These are phyloP conservation scores for Sphagnum tenellum DNA, from an alignment of 225 moss, liverwort and hornwort species.

Conservation along the genomic window DNA sequence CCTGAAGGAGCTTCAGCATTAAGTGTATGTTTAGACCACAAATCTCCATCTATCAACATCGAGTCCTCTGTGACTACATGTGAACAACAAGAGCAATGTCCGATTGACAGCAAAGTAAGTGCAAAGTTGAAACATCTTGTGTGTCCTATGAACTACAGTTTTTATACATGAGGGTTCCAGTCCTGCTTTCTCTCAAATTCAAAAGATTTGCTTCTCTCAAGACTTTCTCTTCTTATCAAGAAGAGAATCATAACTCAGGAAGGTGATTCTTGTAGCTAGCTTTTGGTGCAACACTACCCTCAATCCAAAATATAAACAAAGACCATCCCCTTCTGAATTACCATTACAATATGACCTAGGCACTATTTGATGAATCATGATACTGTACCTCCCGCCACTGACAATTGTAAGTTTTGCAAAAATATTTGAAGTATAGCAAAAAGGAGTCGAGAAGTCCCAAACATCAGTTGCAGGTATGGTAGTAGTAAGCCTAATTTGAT, in stretches of 20 bases:
- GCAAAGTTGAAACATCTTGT: too few relatives aligned
- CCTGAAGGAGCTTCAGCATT: conserved; percentile 27
- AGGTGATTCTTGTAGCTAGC: too few relatives aligned
- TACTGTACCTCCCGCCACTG: not conserved
- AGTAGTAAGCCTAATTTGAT: not conserved
- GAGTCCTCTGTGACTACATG: conserved; percentile 4
- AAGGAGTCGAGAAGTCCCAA: too few relatives aligned
- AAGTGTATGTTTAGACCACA: conserved; percentile 1
- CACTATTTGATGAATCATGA: not conserved
- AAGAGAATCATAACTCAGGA: too few relatives aligned
- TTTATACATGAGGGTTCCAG: too few relatives aligned
- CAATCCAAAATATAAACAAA: too few relatives aligned
- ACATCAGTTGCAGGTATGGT: not conserved
- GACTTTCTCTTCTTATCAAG: too few relatives aligned
- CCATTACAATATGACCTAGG: not conserved
- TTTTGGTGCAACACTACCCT: too few relatives aligned
- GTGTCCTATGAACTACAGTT: too few relatives aligned
- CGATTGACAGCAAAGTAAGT: conserved; percentile 2
- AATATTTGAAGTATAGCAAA: not conserved
- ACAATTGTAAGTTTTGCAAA: not conserved
- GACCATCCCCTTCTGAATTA: not conserved
- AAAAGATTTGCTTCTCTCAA: too few relatives aligned
- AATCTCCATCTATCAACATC: conserved; percentile 11
- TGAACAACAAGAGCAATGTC: conserved; percentile 7
- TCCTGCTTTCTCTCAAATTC: too few relatives aligned